Evolutionary conservation across 305 asterid species (phyloP), one percentile per base, ranked within the genome.

Genomic region (Fraxinus dipetala): DNA sequence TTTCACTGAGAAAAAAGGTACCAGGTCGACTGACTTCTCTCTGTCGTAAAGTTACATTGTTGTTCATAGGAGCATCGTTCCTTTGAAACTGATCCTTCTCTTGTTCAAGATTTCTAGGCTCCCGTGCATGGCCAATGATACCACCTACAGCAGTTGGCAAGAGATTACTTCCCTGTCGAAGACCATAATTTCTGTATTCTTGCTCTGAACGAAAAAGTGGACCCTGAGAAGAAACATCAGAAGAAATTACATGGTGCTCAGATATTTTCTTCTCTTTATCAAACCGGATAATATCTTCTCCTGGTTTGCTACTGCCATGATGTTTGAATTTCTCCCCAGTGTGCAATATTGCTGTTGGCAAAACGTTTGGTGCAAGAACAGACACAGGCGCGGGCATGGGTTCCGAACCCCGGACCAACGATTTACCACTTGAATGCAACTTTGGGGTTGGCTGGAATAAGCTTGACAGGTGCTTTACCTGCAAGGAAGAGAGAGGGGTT

Each of bases 171-270:
- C 84, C 90, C 51, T 88, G 87, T 56, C 35, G 94, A 87, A 93
- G 97, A 78, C 97, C 97, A 56, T 82, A 84, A 82, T 78, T 89
- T 86, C 99, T 87, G 80, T 95, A 95, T 82, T 92, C 94, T 82
- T 87, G 88, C 87, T 91, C 97, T 0, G 95, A 85, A 43, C 91
- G 91, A 81, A 91, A 91, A 77, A 79, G 88, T 3, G 90, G 87
- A 14, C 43, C 81, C 56, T 56, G 85, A 24, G 86, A 80, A 65
- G 82, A 87, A 69, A 54, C 85, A 69, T 54, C 40, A 67, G 77
- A 84, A 43, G 85, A 85, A 43, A 76, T 30, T 72, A 32, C 85
- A 76, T 28, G 84, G 84, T 34, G 83, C 75, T 77, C 83, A 43
- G 87, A 28, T 72, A 81, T 69, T 72, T 74, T 88, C 48, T 67